Base-by-base conservation (phyloP, 108 stramenopile species). In the Cylindrotheca fusiformis region DNA sequence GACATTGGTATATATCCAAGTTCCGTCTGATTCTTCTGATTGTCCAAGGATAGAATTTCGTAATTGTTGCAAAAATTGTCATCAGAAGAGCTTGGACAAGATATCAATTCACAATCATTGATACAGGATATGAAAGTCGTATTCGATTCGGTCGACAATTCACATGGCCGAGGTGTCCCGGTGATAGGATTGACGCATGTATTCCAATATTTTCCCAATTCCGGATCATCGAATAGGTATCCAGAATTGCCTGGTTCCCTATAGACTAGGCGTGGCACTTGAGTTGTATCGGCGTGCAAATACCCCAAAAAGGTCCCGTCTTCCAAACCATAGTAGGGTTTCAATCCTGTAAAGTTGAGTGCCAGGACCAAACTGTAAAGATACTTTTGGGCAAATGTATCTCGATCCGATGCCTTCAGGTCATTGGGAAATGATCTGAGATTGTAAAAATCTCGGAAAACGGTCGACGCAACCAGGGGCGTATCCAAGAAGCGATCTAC, bases 221-320 rank as follows among this genome's bases (percentile, higher is more conserved):
- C 32, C n/a, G 62, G n/a, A 25, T 75, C 59, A n/a, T 58, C 44
- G 6, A 64, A 21, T 2, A 32, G 14, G 44, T 63, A 75, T 14
- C 74, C 74, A 4, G 62, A 57, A 45, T 69, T 64, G 3, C 67
- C 74, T 5, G 74, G 74, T 28, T 75, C 74, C 1, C 74, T 60
- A 29, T 75, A 75, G 55, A 22, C 21, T n/a, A 51, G n/a, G 5
- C 5, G 6, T 5, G 22, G 19, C 5, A n/a, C 31, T 29, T 21
- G 20, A n/a, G 6, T 20, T 6, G 24, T 31, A 57, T 57, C 56
- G 6, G 6, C n/a, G 56, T 19, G 36, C 36, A 41, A 14, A 41
- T 58, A 75, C 45, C 74, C 74, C 4, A 53, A 3, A 24, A 68
- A 24, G 27, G 56, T 68, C 1, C 74, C 74, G 63, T 75, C 74